phyloP scores from a whole-genome alignment of 305 asterid genomes.

The Striga hermonthica region DNA sequence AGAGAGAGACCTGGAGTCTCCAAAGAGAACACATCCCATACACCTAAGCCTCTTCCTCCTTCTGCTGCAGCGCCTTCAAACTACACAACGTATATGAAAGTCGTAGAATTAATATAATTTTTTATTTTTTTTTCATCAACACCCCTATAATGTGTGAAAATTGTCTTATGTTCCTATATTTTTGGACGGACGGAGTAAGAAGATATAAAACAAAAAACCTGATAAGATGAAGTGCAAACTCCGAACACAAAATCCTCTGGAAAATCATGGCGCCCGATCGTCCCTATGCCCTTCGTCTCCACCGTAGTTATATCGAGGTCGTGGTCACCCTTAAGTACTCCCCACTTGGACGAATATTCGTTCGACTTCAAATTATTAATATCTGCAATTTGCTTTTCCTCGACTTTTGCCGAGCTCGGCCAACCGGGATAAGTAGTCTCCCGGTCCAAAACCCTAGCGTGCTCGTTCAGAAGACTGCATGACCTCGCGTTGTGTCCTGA shows the following conservation, averaged over 20 bases:
- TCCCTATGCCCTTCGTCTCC: neutral
- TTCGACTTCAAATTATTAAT: neutral
- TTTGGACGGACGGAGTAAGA: too few species aligned
- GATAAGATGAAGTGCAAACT: conserved; percentile 40
- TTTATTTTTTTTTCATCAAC: too few species aligned
- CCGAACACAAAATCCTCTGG: conserved; percentile 39
- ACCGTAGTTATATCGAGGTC: neutral
- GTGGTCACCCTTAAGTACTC: neutral
- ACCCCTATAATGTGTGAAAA: too few species aligned
- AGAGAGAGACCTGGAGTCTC: conserved; percentile 35
- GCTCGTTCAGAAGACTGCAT: conserved; percentile 1
- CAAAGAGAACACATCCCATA: conserved; percentile 40
- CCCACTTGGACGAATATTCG: neutral
- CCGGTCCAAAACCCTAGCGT: neutral
- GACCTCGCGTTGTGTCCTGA: conserved; percentile 15
- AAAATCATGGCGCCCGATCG: conserved; percentile 34
- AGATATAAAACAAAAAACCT: conserved; percentile 20
- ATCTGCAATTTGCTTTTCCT: neutral
- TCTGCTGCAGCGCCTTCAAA: conserved; percentile 41
- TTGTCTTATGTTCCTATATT: too few species aligned
- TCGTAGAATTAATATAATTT: too few species aligned
- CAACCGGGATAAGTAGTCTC: neutral
- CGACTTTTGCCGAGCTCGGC: neutral
- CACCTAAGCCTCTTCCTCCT: conserved; percentile 39
- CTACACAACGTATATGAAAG: conserved; percentile 18